Conservation (phyloP, 2,329 filamentous ascomycete species). For the Macrophomina tecta region DNA sequence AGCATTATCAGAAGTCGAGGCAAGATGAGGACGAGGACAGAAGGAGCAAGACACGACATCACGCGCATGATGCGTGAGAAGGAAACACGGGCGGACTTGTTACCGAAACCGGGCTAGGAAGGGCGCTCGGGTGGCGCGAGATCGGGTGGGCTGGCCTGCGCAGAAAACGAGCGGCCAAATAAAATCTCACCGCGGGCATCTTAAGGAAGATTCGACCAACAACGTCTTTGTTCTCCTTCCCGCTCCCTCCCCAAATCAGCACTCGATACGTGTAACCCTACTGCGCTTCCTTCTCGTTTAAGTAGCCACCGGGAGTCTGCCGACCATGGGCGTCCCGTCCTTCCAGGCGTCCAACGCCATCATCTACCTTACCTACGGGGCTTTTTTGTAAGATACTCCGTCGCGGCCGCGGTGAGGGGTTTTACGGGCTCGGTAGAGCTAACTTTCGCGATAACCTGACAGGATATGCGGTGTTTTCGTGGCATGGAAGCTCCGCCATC, state of each 20-base stretch:
- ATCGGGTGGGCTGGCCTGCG: constrained; percentile 2
- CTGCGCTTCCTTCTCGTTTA: not conserved
- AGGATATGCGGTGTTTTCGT: constrained; percentile 68
- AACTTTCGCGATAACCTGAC: constrained; percentile 32
- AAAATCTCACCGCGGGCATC: constrained; percentile 18
- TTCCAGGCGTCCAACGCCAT: constrained; percentile 80
- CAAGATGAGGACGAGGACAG: not conserved
- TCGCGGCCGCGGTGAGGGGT: not conserved
- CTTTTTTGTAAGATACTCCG: constrained; percentile 68
- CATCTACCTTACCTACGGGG: constrained; percentile 79
- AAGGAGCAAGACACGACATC: constrained; percentile 3
- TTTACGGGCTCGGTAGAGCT: not conserved
- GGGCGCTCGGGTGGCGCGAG: constrained; percentile 23
- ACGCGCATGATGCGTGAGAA: constrained; percentile 16
- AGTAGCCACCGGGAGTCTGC: not conserved
- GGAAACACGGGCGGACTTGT: constrained; percentile 8
- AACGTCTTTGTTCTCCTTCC: not conserved
- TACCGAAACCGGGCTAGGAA: constrained; percentile 21
- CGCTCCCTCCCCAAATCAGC: not conserved
- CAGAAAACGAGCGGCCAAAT: constrained; percentile 10
- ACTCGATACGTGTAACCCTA: not conserved
- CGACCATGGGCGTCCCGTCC: constrained; percentile 74
- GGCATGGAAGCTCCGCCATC: constrained; percentile 63
- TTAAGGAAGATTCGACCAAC: not conserved
- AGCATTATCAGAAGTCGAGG: not conserved